These are phyloP conservation scores for Colletotrichum neosansevieriae DNA, from an alignment of 2,329 filamentous ascomycete species.

Conservation along the genomic window DNA sequence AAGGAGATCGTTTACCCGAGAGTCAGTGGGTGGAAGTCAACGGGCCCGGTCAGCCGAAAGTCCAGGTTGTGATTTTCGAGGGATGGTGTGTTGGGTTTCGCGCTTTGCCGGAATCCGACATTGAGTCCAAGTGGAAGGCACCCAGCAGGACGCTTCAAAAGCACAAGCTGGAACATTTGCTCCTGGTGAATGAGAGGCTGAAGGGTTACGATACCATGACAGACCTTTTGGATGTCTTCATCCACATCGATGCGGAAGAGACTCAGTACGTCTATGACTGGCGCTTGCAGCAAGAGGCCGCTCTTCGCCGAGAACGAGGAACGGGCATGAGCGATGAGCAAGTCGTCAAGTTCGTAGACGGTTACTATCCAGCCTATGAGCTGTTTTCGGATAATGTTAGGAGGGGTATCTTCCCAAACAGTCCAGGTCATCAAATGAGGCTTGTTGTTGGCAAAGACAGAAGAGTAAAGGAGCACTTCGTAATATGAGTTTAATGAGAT, in stretches of 20 bases:
- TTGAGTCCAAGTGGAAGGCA: conserved; percentile 65
- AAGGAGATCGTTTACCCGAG: conserved; percentile 78
- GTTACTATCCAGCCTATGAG: conserved; percentile 79
- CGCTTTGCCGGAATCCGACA: conserved; percentile 64
- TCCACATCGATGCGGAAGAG: conserved; percentile 77
- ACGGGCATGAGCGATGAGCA: conserved; percentile 86
- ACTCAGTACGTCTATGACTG: conserved; percentile 84
- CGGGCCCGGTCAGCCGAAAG: conserved; percentile 58
- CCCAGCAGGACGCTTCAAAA: conserved; percentile 61
- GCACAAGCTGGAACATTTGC: conserved; percentile 63
- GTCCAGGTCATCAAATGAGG: conserved; percentile 68
- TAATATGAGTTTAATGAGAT: conserved; percentile 51
- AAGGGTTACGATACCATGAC: conserved; percentile 62
- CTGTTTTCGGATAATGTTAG: conserved; percentile 72
- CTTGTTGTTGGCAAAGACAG: conserved; percentile 72
- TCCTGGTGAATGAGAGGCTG: conserved; percentile 63
- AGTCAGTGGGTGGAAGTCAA: conserved; percentile 72
- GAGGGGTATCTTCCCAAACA: conserved; percentile 65
- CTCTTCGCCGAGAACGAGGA: conserved; percentile 74
- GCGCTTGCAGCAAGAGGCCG: conserved; percentile 84
- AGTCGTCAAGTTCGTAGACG: conserved; percentile 79
- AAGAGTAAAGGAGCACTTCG: conserved; percentile 67
- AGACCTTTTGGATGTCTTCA: conserved; percentile 64
- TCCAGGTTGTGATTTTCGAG: conserved; percentile 82
- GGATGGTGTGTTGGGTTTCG: conserved; percentile 93